Evolutionary conservation across 2,329 filamentous ascomycete genomes (phyloP), one percentile per base, ranked within the genome.

Genomic region (Colletotrichum spaethianum): DNA sequence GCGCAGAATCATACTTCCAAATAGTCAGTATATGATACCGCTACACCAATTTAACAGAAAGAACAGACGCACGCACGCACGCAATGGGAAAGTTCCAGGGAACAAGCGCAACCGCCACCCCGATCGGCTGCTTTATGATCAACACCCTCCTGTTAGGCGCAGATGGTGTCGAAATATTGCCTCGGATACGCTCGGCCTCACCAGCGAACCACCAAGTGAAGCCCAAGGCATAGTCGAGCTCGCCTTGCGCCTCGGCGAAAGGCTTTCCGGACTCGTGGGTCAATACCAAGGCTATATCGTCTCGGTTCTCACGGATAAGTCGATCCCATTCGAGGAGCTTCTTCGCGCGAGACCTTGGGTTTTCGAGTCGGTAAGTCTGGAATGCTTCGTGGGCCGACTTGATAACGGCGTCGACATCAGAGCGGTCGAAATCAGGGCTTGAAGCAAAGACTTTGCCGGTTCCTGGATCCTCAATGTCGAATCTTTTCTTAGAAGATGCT

Each of bases 71-170:
- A n/a, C 14, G 20, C 14, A 86, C 81, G 81, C 89, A 87, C n/a
- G 85, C 86, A 33, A 86, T 79, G 9, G 87, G 87, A 74, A 92
- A 93, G 80, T 93, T 92, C 91, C 90, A 82, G 0, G 81, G 80
- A 2, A 83, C 80, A 18, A 83, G 73, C 6, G 79, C 80, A 0
- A 78, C 81, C 4, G 77, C 78, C 9, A 83, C 80, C n/a, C 81
- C 81, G 1, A 83, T 71, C 0, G 82, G 82, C 64, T 83, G 80
- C 48, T 95, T 95, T 75, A 95, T 88, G 0, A 91, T 93, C 73
- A 95, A 89, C 3, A 91, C 86, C 16, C 93, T 86, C 7, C 93
- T 85, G 40, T 90, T 89, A 0, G 93, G 89, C 0, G 89, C 82
- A 0, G 92, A 84, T 0, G 91, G 87, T 0, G 86, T 84, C 53